A percentile compares a stretch with the other conserved stretches of the same genome.
Conservation (phyloP, 768 basidiomycete species). For the Calocera cornea region DNA sequence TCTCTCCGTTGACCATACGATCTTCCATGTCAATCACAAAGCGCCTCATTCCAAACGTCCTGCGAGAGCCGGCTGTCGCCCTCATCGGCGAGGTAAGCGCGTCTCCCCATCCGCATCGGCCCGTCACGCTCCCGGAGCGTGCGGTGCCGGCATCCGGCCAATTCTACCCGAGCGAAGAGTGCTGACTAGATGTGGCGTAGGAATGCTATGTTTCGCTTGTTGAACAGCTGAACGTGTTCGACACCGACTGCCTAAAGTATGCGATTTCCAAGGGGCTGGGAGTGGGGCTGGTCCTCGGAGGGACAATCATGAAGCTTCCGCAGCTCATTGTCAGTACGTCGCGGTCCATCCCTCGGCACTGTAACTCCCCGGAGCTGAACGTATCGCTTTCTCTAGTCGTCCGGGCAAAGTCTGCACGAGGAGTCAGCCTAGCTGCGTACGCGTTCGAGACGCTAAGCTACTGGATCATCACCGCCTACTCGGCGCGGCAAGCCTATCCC, state of each 20-base stretch:
- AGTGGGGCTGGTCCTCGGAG: constrained; percentile 81
- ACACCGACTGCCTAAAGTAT: constrained; percentile 79
- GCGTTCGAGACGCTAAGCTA: constrained; percentile 83
- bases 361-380: constrained; percentile 5
- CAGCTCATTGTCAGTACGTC: constrained; percentile 76
- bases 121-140: not conserved
- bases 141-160: not conserved
- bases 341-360: not conserved
- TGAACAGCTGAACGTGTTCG: constrained; percentile 63
- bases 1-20: not conserved
- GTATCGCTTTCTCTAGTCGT: constrained; percentile 37
- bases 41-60: constrained; percentile 27
- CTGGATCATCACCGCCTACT: constrained; percentile 79
- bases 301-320: constrained; percentile 91
- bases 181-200: constrained; percentile 27
- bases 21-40: not conserved
- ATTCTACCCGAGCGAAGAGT: constrained; percentile 5
- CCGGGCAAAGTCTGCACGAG: constrained; percentile 61
- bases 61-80: constrained; percentile 66
- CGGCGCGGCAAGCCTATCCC: constrained; percentile 71
- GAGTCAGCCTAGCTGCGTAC: constrained; percentile 76
- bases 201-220: constrained; percentile 84
- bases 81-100: constrained; percentile 62
- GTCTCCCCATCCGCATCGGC: not conserved
- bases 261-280: constrained; percentile 86